Conservation (phyloP, 768 basidiomycete species). For the Tricholoma hemisulphureum region DNA sequence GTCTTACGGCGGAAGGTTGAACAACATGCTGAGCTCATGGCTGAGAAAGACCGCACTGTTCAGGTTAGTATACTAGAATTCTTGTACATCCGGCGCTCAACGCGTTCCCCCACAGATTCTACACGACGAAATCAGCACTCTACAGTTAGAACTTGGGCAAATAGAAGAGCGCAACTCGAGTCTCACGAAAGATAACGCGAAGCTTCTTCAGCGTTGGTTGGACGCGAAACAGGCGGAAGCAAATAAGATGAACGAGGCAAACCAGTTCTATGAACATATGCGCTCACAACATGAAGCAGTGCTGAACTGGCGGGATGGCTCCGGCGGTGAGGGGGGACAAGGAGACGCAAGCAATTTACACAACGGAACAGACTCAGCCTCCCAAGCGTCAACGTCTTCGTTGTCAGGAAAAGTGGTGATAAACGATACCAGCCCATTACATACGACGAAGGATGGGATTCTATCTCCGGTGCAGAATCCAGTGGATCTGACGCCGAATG, state of each 20-base stretch:
- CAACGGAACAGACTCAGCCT: slow-evolving; percentile 31
- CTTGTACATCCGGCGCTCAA: neutral
- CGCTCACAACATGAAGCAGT: slow-evolving; percentile 68
- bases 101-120: slow-evolving; percentile 57
- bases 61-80: slow-evolving; percentile 56
- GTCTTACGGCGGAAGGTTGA: slow-evolving; percentile 73
- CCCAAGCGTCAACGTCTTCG: slow-evolving; percentile 30
- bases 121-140: slow-evolving; percentile 91
- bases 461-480: slow-evolving; percentile 66
- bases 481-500: slow-evolving; percentile 90
- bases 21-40: slow-evolving; percentile 81
- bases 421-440: slow-evolving; percentile 44
- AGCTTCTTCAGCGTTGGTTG: slow-evolving; percentile 93
- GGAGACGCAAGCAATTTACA: slow-evolving; percentile 9
- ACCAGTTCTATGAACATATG: slow-evolving; percentile 87
- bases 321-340: slow-evolving; percentile 24
- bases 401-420: slow-evolving; percentile 72
- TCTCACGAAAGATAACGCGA: slow-evolving; percentile 91
- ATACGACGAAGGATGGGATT: slow-evolving; percentile 69
- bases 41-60: slow-evolving; percentile 83
- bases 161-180: slow-evolving; percentile 83
- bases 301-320: slow-evolving; percentile 53
- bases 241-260: slow-evolving; percentile 93
- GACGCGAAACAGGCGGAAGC: slow-evolving; percentile 92
- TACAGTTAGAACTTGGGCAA: slow-evolving; percentile 87